Percentiles rank a stretch among this genome's conserved stretches.
These are phyloP conservation scores for Daldinia caldariorum DNA, from an alignment of 495 filamentous ascomycete species.

Conservation along the genomic window DNA sequence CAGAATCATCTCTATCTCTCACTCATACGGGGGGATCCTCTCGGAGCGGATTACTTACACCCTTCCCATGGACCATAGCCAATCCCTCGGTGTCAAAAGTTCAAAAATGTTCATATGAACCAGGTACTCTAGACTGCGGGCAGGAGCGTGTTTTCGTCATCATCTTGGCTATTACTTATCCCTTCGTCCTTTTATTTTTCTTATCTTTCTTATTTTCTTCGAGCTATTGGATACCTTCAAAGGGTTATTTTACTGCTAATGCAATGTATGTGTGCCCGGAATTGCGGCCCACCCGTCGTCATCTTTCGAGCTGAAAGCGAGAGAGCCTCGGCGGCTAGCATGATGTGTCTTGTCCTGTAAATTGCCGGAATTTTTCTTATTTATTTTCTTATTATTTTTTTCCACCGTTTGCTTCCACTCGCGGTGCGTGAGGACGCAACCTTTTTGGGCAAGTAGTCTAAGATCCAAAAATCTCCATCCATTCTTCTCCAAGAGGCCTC, in stretches of 20 bases:
- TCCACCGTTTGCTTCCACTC: not conserved
- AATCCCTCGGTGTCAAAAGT: not conserved
- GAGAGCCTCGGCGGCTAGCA: not conserved
- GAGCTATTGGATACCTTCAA: conserved; percentile 19
- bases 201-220: too few species aligned
- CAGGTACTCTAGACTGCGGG: not conserved
- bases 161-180: not conserved
- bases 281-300: conserved; percentile 39
- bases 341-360: not conserved
- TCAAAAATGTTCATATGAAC: not conserved
- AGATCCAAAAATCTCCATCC: conserved; percentile 6
- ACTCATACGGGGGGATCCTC: conserved; percentile 25
- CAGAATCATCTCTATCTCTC: conserved; percentile 40
- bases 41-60: conserved; percentile 24
- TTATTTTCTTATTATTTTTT: not conserved
- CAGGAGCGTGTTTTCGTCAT: not conserved
- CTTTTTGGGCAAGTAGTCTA: conserved; percentile 39
- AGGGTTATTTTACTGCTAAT: conserved; percentile 24
- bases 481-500: conserved; percentile 37
- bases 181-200: conserved; percentile 5
- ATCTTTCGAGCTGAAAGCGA: conserved; percentile 16
- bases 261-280: conserved; percentile 40
- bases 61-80: not conserved
- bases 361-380: not conserved
- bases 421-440: conserved; percentile 12